Conservation (phyloP, 768 basidiomycete genomes). For the Omphalotus guepiniiformis region DNA sequence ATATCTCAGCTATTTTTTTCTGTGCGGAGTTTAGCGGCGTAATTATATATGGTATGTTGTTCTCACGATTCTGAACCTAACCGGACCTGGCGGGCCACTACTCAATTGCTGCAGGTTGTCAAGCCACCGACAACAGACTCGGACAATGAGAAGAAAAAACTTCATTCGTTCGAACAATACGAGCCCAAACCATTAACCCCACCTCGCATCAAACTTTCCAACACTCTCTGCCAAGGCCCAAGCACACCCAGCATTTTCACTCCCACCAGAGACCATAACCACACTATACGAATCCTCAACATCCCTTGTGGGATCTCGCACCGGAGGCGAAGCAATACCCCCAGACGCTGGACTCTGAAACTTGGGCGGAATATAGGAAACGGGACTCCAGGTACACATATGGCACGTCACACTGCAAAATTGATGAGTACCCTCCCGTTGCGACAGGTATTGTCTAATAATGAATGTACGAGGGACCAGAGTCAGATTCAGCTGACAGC, state of each 20-base stretch:
- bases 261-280: constrained; percentile 26
- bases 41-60: too few relatives aligned
- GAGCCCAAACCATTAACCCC: constrained; percentile 1
- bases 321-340: constrained; percentile 24
- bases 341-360: constrained; percentile 10
- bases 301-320: constrained; percentile 40
- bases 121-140: too few relatives aligned
- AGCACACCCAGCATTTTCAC: constrained; percentile 6
- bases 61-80: too few relatives aligned
- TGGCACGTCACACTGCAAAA: constrained; percentile 46
- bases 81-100: too few relatives aligned
- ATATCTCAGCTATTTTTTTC: too few relatives aligned
- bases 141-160: too few relatives aligned
- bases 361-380: constrained; percentile 42
- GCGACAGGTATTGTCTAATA: too few relatives aligned
- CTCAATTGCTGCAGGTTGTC: too few relatives aligned
- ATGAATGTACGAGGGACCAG: too few relatives aligned
- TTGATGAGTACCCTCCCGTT: too few relatives aligned
- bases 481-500: background rate
- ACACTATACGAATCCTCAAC: constrained; percentile 53
- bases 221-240: constrained; percentile 47
- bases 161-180: too few relatives aligned
- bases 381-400: constrained; percentile 40
- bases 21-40: too few relatives aligned
- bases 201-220: constrained; percentile 33